Conservation (phyloP, 768 basidiomycete genomes). For the Daedaleopsis nitida region DNA sequence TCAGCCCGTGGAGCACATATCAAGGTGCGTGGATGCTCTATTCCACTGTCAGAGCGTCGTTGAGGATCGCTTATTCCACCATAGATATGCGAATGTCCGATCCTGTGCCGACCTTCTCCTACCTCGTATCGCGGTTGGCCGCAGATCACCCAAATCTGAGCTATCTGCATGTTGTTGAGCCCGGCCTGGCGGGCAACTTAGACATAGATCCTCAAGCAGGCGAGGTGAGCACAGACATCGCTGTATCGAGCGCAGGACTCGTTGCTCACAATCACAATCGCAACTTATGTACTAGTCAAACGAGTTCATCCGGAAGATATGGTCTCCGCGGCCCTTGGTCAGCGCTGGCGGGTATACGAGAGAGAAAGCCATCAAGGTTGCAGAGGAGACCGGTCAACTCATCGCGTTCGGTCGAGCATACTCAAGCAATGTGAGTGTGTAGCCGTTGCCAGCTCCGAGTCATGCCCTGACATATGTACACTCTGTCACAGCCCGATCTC, state of each 20-base stretch:
- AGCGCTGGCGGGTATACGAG: slow-evolving; percentile 24
- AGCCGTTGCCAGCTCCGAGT: not conserved
- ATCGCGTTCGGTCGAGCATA: slow-evolving; percentile 29
- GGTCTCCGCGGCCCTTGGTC: slow-evolving; percentile 15
- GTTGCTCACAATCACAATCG: too few species aligned
- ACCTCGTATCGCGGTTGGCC: slow-evolving; percentile 45
- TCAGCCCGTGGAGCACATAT: slow-evolving; percentile 36
- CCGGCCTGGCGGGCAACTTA: slow-evolving; percentile 8
- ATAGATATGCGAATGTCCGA: slow-evolving; percentile 53
- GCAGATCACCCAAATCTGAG: slow-evolving; percentile 40
- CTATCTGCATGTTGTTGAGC: slow-evolving; percentile 40
- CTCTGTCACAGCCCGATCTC: slow-evolving; percentile 27
- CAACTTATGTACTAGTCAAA: slow-evolving; percentile 12
- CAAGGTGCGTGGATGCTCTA: slow-evolving; percentile 26
- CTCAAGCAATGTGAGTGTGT: slow-evolving; percentile 30
- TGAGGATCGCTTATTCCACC: not conserved
- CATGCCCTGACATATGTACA: too few species aligned
- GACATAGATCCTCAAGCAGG: not conserved
- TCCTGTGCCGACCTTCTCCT: slow-evolving; percentile 54
- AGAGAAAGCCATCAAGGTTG: slow-evolving; percentile 17
- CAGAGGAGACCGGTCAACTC: slow-evolving; percentile 20
- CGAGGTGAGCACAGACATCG: slow-evolving; percentile 14
- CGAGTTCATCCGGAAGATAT: slow-evolving; percentile 22
- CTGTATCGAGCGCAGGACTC: too few species aligned
- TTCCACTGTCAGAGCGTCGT: not conserved